Evolutionary conservation across 2,329 filamentous ascomycete species (phyloP), one percentile per base, ranked within the genome.

Genomic region (Botryotinia globosa): DNA sequence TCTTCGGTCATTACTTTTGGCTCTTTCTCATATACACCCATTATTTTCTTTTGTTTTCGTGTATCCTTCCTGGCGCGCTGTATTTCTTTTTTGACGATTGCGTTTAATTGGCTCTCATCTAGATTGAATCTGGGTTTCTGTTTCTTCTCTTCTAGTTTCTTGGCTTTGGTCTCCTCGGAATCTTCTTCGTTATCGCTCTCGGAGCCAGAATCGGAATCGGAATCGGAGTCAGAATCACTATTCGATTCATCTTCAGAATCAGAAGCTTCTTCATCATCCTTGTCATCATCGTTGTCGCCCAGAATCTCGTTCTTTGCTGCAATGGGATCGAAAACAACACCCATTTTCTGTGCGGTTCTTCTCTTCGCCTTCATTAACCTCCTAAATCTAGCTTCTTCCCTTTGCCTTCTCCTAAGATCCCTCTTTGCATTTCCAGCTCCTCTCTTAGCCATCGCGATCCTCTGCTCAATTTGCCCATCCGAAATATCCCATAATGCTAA

Each of bases 401-500:
- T 74, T 48, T 79, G 75, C 34, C 76, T 59, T 25, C 71, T 74
- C 45, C 74, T 72, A 20, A 76, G 70, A 34, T 73, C 63, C 63
- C 77, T 78, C 58, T 74, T 75, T 18, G 73, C 72, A 44, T 70
- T 59, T 44, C 64, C 74, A 58, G 77, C 79, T 44, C 73, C 70
- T 45, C 75, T 76, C 72, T 77, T 78, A 25, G 73, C 71, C 1
- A 69, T 51, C 12, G 71, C 72, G 32, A 81, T 48, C 45, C 80
- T 72, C 63, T 76, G 75, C 64, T 76, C 72, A 34, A 81, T 74
- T 29, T 80, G 75, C 34, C 77, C 74, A 72, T 81, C 80, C 8
- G 76, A 73, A n/a, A 81, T 75, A 74, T 81, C 80, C 79, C 80
- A 82, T 45, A 81, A 69, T 3, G 74, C 75, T 68, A 81, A 74